Evolutionary conservation across 208 protist genomes (phyloP), one percentile per base, ranked within the genome.

Genomic region (Sergeia podlipaevii): DNA sequence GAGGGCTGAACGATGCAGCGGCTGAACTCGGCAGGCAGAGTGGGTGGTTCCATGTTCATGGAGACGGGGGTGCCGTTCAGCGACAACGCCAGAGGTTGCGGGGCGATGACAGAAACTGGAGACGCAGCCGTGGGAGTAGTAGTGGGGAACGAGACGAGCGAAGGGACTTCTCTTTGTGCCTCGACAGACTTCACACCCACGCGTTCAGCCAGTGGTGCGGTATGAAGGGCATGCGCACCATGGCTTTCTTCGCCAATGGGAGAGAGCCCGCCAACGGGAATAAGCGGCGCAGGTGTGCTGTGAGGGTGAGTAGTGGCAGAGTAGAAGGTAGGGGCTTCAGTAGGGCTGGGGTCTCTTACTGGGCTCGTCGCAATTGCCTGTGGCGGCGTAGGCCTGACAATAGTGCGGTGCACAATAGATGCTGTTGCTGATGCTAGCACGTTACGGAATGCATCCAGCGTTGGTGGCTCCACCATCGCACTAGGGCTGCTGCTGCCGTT

Each of bases 371-470:
- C n/a, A n/a, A n/a, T n/a, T n/a, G n/a, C n/a, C n/a, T n/a, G n/a
- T n/a, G n/a, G n/a, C n/a, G n/a, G n/a, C n/a, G n/a, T n/a, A n/a
- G n/a, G n/a, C n/a, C n/a, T n/a, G n/a, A n/a, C n/a, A n/a, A n/a
- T n/a, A n/a, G n/a, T n/a, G n/a, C n/a, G n/a, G n/a, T n/a, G n/a
- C n/a, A n/a, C n/a, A n/a, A n/a, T n/a, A n/a, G n/a, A n/a, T n/a
- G n/a, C n/a, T n/a, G n/a, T n/a, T n/a, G n/a, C n/a, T n/a, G n/a
- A n/a, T n/a, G n/a, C n/a, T n/a, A n/a, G n/a, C n/a, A n/a, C n/a
- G n/a, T n/a, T n/a, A n/a, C n/a, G 58, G 59, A 76, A 81, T 27
- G 74, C 64, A 10, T 81, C 74, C 18, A 77, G 48, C 24, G 69
- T 70, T 4, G 70, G 70, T 11, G 58, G n/a, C n/a, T n/a, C n/a